Base-by-base conservation (phyloP, 352 stramenopile genomes). In the Phytophthora fragariaefolia region DNA sequence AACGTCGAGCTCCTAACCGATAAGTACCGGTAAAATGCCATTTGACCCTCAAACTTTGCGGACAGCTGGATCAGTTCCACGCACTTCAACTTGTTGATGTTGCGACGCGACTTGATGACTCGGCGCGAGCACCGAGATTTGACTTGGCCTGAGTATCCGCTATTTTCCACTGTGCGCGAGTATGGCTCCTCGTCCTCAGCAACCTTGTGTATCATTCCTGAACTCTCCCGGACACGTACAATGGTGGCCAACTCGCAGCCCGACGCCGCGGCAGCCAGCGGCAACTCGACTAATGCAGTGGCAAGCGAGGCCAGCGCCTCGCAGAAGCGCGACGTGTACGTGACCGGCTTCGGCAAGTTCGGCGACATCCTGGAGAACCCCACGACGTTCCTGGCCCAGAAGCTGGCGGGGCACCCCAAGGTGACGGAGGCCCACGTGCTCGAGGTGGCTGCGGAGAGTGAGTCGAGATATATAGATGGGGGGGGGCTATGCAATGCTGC, bases 271-370 rank as follows among this genome's bases (percentile, higher is more conserved):
- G 38, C 46, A 13, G 20, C 40, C 2, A 6, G 7, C 22, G 38
- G 12, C 13, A 30, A 24, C 24, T 5, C 28, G 2, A 22, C 28
- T 10, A 45, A 64, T 32, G 32, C 46, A 15, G 67, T 49, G 42
- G 40, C 53, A 43, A 53, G 46, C 9, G 56, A 49, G 20, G 28
- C 55, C 0, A 32, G 28, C 10, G 10, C 40, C 13, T 47, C 53
- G 3, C 61, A 68, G 55, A 72, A 68, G 45, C 81, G 83, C 45
- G 80, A 85, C 49, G 85, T 93, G 67, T 91, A 89, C 69, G 67
- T 94, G 40, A 96, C 88, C 36, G 85, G 88, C 47, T 96, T 96
- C 36, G 88, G 85, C 73, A 90, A 91, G 69, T 96, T 96, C 52
- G 88, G 81, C 42, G 70, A 93, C 69, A 89, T 96, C 30, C 30